Base-by-base conservation (phyloP, 2,329 filamentous ascomycete genomes). In the Penicillium corylophilum region DNA sequence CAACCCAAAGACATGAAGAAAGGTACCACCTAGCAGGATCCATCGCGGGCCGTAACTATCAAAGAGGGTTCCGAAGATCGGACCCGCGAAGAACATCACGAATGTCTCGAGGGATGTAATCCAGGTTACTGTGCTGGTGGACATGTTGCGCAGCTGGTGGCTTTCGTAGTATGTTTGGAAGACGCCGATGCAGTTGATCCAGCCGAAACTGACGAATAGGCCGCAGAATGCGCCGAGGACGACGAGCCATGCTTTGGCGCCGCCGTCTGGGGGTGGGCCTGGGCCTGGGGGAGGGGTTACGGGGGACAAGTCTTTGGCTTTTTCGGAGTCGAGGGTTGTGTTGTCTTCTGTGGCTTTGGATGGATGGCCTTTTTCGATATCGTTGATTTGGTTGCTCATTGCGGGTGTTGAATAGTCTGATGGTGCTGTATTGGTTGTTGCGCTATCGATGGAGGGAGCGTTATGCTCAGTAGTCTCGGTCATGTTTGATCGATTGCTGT, bases 21-120 rank as follows among this genome's bases (percentile, higher is more conserved):
- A 71, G 3, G 75, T 76, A 18, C 81, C 81, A 26, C 71, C 62
- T 0, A 80, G 38, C 1, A 82, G 64, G 1, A 88, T 48, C 40
- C 72, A 77, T 24, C 79, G 77, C 0, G 85, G 83, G 0, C 86
- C 86, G 50, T 83, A 81, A 50, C 74, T 80, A 61, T 89, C 87
- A 58, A 80, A 87, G 0, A 86, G 42, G 36, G 80, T 82, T 1
- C 86, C 86, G n/a, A 85, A 78, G 7, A 88, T 60, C 0, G 84
- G 83, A 0, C 85, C 84, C 15, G 55, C 57, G n/a, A 61, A 59
- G 48, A 64, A 64, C 62, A 65, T 64, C 15, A 63, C 50, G 26
- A 66, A 66, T 8, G 59, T 59, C 35, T 66, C 59, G 5, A 84
- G 64, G 0, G 81, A 81, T 0, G 80, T 76, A 42, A 85, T 85